A percentile compares a stretch with the other conserved stretches of the same genome.
phyloP scores from a whole-genome alignment of 805 yeast species.

The Zygosaccharomyces rouxii region DNA sequence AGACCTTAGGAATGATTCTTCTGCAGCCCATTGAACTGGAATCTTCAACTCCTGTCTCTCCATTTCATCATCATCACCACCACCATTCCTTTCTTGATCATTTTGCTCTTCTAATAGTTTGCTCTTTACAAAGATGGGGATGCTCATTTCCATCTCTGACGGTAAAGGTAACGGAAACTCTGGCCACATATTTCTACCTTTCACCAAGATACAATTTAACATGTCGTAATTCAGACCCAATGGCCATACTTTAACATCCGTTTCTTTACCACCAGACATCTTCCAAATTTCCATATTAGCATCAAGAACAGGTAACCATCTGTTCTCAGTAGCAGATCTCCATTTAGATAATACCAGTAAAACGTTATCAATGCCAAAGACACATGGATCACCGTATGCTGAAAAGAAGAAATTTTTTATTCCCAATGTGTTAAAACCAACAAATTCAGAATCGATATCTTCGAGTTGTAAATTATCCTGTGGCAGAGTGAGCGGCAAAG shows the following conservation, averaged over 20 bases:
- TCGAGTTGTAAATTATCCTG: conserved; percentile 17
- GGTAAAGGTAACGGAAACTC: conserved; percentile 82
- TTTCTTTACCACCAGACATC: conserved; percentile 46
- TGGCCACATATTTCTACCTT: conserved; percentile 65
- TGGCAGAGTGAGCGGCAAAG: conserved; percentile 40
- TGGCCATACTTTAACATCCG: conserved; percentile 79
- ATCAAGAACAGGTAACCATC: conserved; percentile 84
- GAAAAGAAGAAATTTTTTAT: conserved; percentile 74
- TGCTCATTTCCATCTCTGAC: conserved; percentile 62
- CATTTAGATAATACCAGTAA: conserved; percentile 69
- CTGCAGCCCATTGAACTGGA: conserved; percentile 40
- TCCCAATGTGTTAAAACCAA: conserved; percentile 34
- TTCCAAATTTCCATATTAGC: conserved; percentile 42
- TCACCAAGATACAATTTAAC: conserved; percentile 68
- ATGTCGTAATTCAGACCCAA: conserved; percentile 68
- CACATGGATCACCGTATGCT: conserved; percentile 83
- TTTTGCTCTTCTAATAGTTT: conserved; percentile 30
- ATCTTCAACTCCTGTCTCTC: conserved; percentile 28
- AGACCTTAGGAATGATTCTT: conserved; percentile 60
- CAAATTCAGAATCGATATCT: conserved; percentile 35
- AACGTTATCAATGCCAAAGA: conserved; percentile 74
- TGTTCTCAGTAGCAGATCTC: conserved; percentile 70
- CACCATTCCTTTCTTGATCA: conserved; percentile 31
- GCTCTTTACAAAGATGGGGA: conserved; percentile 50
- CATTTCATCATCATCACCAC: conserved; percentile 16